Percentiles rank a stretch among this genome's conserved stretches.
Conservation (phyloP, 192 early-diverging fungal species). For the Pilobolus umbonatus region DNA sequence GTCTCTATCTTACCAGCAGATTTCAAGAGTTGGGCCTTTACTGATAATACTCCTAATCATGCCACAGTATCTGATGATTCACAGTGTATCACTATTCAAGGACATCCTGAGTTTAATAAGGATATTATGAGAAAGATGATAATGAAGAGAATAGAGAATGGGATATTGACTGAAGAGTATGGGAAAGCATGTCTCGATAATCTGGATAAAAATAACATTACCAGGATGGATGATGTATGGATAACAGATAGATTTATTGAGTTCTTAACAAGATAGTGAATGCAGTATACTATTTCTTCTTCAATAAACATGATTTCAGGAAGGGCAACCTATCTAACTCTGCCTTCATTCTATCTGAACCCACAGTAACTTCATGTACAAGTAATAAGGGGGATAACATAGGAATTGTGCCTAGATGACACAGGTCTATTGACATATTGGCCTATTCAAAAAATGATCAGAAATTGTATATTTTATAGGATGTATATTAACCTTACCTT, state of each 20-base stretch:
- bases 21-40: conserved; percentile 53
- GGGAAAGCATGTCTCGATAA: conserved; percentile 20
- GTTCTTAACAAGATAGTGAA: too few relatives aligned
- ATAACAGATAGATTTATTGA: conserved; percentile 21
- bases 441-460: background rate
- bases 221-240: conserved; percentile 33
- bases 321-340: background rate
- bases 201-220: conserved; percentile 10
- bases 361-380: background rate
- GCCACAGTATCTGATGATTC: conserved; percentile 52
- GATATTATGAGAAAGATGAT: conserved; percentile 39
- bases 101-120: conserved; percentile 64
- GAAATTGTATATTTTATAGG: too few relatives aligned
- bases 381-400: background rate
- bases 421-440: background rate
- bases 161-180: conserved; percentile 31
- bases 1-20: conserved; percentile 56
- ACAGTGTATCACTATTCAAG: conserved; percentile 60
- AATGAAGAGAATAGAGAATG: conserved; percentile 25
- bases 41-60: conserved; percentile 55
- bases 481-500: too few relatives aligned
- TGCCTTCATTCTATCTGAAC: background rate
- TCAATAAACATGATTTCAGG: background rate
- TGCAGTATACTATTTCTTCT: background rate
- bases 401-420: background rate